Conservation (phyloP, 1,284 basidiomycete species). For the Melanopsichium pennsylvanicum region DNA sequence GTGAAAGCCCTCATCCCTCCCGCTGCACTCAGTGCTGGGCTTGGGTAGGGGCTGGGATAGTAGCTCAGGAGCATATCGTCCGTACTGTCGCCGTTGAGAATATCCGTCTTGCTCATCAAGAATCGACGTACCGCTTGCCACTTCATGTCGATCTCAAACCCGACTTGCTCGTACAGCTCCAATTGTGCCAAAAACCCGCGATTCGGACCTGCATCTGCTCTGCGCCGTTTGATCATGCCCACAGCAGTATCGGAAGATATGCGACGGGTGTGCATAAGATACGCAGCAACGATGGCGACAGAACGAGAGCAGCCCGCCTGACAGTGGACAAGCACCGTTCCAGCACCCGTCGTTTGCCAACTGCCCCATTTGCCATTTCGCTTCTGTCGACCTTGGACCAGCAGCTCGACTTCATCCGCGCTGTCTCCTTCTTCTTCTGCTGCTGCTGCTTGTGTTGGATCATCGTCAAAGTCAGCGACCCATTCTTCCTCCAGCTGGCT, state of each 20-base stretch:
- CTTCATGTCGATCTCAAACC: constrained; percentile 65
- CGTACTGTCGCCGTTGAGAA: constrained; percentile 50
- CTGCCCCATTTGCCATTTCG: constrained; percentile 35
- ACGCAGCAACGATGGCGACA: constrained; percentile 64
- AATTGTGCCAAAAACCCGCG: constrained; percentile 66
- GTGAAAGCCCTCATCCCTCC: constrained; percentile 24
- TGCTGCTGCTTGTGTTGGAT: not conserved
- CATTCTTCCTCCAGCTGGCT: constrained; percentile 50
- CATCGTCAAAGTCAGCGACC: constrained; percentile 20
- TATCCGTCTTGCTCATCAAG: constrained; percentile 65
- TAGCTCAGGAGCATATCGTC: constrained; percentile 65
- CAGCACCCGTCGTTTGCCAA: constrained; percentile 48
- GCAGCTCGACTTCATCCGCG: constrained; percentile 12
- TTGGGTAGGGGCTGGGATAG: constrained; percentile 63
- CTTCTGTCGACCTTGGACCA: constrained; percentile 40
- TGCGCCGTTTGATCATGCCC: constrained; percentile 50
- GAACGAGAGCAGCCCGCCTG: constrained; percentile 66
- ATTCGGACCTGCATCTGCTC: constrained; percentile 62
- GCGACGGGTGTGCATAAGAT: constrained; percentile 63
- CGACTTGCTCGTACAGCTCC: constrained; percentile 64
- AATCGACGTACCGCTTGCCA: constrained; percentile 65
- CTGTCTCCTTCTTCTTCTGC: not conserved
- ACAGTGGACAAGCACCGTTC: constrained; percentile 66
- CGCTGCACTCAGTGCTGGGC: constrained; percentile 36
- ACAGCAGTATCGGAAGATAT: constrained; percentile 63